Percentiles rank a stretch among this genome's conserved stretches.
Evolutionary conservation across 2,329 filamentous ascomycete genomes (phyloP).

Genomic region (Arthroderma sp.): DNA sequence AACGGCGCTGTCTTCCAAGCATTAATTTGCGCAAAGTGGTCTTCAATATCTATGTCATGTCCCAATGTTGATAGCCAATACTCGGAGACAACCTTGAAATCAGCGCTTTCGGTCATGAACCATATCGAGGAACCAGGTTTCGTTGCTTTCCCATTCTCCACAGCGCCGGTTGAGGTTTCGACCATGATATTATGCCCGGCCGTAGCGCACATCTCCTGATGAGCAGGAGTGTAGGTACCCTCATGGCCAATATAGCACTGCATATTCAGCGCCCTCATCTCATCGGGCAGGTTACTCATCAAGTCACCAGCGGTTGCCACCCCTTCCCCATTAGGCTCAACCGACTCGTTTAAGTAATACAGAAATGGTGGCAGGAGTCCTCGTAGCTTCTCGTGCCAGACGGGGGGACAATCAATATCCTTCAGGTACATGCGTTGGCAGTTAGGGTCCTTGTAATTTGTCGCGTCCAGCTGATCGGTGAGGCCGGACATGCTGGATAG

Average conservation of each 20-base stretch:
- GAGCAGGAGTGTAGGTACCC: conserved; percentile 88
- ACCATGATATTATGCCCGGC: conserved; percentile 98
- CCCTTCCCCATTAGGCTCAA: conserved; percentile 39
- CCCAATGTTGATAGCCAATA: conserved; percentile 89
- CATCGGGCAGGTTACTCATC: conserved; percentile 78
- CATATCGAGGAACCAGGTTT: conserved; percentile 83
- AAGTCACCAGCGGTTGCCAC: conserved; percentile 63
- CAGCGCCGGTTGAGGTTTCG: conserved; percentile 57
- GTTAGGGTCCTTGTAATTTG: conserved; percentile 64
- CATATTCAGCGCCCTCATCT: conserved; percentile 88
- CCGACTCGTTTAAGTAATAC: conserved; percentile 80
- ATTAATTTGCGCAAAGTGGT: conserved; percentile 89
- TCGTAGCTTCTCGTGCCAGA: conserved; percentile 72
- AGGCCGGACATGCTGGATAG: conserved; percentile 74
- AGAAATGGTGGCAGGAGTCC: conserved; percentile 68
- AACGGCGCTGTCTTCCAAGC: conserved; percentile 94
- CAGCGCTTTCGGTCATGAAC: conserved; percentile 98
- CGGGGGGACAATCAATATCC: conserved; percentile 83
- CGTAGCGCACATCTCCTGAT: conserved; percentile 95
- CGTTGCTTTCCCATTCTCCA: conserved; percentile 56
- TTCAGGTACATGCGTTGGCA: conserved; percentile 88
- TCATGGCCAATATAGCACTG: conserved; percentile 99
- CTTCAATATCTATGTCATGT: conserved; percentile 93
- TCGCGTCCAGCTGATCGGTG: conserved; percentile 65
- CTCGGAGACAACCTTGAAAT: conserved; percentile 78